A percentile compares a stretch with the other conserved stretches of the same genome.
Evolutionary conservation across 2,329 filamentous ascomycete species (phyloP).

Genomic region (Ceratocystis harringtonii): DNA sequence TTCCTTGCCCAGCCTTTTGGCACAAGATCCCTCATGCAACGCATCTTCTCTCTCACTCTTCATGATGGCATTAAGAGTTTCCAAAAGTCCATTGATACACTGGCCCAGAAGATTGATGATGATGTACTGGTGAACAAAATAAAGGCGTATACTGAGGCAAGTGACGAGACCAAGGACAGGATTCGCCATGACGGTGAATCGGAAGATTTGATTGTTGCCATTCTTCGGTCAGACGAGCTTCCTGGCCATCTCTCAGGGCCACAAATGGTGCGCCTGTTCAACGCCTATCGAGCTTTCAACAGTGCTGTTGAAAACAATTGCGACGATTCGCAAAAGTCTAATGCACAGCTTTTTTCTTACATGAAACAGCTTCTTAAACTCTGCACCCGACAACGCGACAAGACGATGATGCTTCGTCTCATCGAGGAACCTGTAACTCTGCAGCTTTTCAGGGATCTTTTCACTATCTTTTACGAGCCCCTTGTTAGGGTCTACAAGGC

Average conservation of each 20-base stretch:
- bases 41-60: constrained; percentile 83
- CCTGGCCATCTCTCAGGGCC: constrained; percentile 56
- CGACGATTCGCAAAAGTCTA: constrained; percentile 80
- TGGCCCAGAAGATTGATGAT: constrained; percentile 68
- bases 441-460: constrained; percentile 88
- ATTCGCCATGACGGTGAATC: constrained; percentile 58
- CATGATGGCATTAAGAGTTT: constrained; percentile 79
- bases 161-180: constrained; percentile 57
- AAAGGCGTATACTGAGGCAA: constrained; percentile 59
- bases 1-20: constrained; percentile 95
- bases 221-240: constrained; percentile 58
- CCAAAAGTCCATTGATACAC: constrained; percentile 69
- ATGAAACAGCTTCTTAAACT: constrained; percentile 91
- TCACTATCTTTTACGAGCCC: constrained; percentile 97
- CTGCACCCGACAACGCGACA: constrained; percentile 79
- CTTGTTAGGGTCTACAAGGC: constrained; percentile 96
- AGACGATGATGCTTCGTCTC: constrained; percentile 89
- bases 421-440: constrained; percentile 96
- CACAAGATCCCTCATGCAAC: constrained; percentile 74
- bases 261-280: constrained; percentile 76
- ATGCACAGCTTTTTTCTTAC: constrained; percentile 82
- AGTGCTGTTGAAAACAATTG: constrained; percentile 71
- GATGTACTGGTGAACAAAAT: constrained; percentile 65
- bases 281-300: constrained; percentile 93
- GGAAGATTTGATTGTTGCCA: constrained; percentile 69